Conservation (phyloP, 768 basidiomycete genomes). For the Kwoniella sp. region DNA sequence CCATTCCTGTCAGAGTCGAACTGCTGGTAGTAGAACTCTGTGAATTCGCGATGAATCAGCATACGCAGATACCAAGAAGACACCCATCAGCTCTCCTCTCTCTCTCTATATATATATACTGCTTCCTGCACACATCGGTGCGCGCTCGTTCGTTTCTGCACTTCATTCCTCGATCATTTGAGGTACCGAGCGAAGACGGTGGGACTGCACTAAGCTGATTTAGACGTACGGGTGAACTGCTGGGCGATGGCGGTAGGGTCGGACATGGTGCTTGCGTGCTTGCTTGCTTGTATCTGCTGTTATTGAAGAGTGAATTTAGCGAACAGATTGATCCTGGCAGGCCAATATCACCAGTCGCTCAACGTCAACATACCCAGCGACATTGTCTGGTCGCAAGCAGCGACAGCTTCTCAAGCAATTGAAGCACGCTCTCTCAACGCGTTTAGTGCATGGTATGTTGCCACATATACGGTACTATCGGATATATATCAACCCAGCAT, state of each 20-base stretch:
- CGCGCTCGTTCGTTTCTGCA: no score
- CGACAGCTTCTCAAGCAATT: no score
- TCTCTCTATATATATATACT: neutral
- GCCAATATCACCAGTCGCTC: no score
- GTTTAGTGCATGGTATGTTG: constrained; percentile 11
- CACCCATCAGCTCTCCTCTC: neutral
- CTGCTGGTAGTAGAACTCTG: constrained; percentile 76
- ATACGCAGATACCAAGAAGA: neutral
- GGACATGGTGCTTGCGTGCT: constrained; percentile 64
- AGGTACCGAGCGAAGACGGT: neutral
- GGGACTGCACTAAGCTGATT: no score
- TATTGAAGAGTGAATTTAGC: no score
- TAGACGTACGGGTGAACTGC: constrained; percentile 58
- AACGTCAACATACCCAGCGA: neutral
- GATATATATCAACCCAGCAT: neutral
- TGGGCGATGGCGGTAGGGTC: constrained; percentile 74
- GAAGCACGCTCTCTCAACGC: constrained; percentile 14
- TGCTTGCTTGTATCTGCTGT: no score
- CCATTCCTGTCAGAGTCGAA: constrained; percentile 69
- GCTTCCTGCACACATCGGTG: neutral
- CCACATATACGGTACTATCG: constrained; percentile 7
- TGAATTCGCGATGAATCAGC: no score
- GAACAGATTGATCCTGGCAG: no score
- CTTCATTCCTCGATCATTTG: no score
- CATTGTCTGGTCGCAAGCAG: no score